These are phyloP conservation scores for Didymellaceae sp. DNA, from an alignment of 2,329 filamentous ascomycete species.

Conservation along the genomic window DNA sequence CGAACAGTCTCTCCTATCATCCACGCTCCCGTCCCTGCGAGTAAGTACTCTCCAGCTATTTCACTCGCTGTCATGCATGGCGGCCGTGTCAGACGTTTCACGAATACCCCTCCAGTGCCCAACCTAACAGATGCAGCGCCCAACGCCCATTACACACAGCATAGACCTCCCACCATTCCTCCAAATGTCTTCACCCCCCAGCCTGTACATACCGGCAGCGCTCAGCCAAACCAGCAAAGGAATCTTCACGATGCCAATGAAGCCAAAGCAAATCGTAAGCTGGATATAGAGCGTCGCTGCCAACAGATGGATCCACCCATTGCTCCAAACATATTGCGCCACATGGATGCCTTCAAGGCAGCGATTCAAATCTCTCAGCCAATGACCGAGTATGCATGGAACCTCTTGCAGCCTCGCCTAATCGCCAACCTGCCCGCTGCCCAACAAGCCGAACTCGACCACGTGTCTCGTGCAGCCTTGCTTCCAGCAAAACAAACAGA, in stretches of 20 bases:
- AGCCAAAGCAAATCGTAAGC: slow-evolving; percentile 67
- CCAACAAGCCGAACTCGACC: slow-evolving; percentile 61
- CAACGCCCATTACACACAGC: slow-evolving; percentile 35
- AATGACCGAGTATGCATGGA: slow-evolving; percentile 73
- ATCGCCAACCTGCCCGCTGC: slow-evolving; percentile 69
- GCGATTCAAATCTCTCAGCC: slow-evolving; percentile 73
- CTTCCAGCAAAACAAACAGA: slow-evolving; percentile 57
- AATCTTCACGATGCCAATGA: slow-evolving; percentile 69
- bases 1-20: slow-evolving; percentile 39
- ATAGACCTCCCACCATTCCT: slow-evolving; percentile 43
- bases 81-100: slow-evolving; percentile 25
- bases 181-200: slow-evolving; percentile 44
- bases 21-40: slow-evolving; percentile 42
- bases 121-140: slow-evolving; percentile 43
- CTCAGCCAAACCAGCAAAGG: slow-evolving; percentile 50
- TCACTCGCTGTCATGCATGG: slow-evolving; percentile 22
- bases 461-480: slow-evolving; percentile 56
- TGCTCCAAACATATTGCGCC: slow-evolving; percentile 65
- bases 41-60: slow-evolving; percentile 40
- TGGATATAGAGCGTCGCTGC: slow-evolving; percentile 76
- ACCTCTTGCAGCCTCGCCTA: slow-evolving; percentile 70
- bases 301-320: slow-evolving; percentile 71
- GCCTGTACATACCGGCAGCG: slow-evolving; percentile 27
- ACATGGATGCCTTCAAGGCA: slow-evolving; percentile 76
- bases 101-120: slow-evolving; percentile 29